Conservation (phyloP, 805 yeast genomes). For the Hanseniaspora occidentalis region DNA sequence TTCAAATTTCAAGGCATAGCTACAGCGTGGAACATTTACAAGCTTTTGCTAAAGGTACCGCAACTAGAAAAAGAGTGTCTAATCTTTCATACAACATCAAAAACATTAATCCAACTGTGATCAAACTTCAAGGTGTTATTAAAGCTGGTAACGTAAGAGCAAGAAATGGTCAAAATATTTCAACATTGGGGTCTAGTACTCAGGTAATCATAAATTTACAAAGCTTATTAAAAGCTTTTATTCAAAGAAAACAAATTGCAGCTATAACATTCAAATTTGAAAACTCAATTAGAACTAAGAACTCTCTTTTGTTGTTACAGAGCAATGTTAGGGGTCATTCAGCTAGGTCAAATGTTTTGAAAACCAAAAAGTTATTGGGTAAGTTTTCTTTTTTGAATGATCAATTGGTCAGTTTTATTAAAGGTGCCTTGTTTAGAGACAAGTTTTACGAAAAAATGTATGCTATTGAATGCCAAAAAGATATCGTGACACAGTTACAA, state of each 20-base stretch:
- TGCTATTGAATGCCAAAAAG: conserved; percentile 12
- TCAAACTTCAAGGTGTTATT: conserved; percentile 38
- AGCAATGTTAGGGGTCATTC: conserved; percentile 27
- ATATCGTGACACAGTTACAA: conserved; percentile 35
- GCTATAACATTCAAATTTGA: conserved; percentile 10
- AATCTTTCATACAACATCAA: neutral
- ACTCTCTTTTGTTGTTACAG: conserved; percentile 23
- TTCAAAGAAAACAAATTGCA: neutral
- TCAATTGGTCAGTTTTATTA: conserved; percentile 1
- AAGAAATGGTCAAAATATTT: conserved; percentile 10
- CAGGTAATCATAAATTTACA: neutral
- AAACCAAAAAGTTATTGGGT: neutral
- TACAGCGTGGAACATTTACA: conserved; percentile 22
- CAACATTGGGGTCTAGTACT: neutral
- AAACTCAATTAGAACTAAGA: conserved; percentile 17
- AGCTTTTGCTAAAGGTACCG: conserved; percentile 30
- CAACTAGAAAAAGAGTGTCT: conserved; percentile 16
- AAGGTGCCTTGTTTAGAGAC: conserved; percentile 35
- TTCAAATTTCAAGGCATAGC: conserved; percentile 1
- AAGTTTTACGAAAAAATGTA: conserved; percentile 26
- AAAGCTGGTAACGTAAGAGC: conserved; percentile 32
- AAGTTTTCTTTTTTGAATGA: neutral
- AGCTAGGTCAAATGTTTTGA: conserved; percentile 11
- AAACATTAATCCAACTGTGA: neutral
- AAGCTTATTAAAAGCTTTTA: neutral